phyloP scores from a whole-genome alignment of 148 eudicot genomes.

The Salicornia ramosissima region DNA sequence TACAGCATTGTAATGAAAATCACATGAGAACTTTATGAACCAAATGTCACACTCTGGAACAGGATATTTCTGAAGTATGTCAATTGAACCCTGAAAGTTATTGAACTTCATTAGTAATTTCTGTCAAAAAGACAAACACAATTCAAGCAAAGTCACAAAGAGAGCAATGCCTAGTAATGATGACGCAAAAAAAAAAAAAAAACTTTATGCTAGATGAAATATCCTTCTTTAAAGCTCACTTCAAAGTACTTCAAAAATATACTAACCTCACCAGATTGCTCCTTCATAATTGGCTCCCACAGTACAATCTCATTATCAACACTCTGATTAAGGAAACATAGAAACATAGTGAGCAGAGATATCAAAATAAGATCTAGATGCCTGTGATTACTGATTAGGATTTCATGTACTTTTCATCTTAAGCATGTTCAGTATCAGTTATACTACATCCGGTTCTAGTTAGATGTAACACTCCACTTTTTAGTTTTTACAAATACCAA shows the following conservation, averaged over 20 bases:
- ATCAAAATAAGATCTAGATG: too few species aligned
- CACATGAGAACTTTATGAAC: constrained; percentile 96
- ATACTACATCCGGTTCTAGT: background rate
- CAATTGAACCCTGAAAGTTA: constrained; percentile 65
- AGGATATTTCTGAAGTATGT: constrained; percentile 89
- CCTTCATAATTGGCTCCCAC: constrained; percentile 98
- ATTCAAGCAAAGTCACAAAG: background rate
- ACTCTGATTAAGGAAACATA: constrained; percentile 45
- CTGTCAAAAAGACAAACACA: background rate
- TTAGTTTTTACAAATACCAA: too few species aligned
- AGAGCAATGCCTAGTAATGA: background rate
- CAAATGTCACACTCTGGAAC: constrained; percentile 97
- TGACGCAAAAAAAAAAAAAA: background rate
- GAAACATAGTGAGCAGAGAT: background rate
- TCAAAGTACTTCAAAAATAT: background rate
- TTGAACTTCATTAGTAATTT: background rate
- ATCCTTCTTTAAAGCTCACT: background rate
- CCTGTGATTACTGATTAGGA: background rate
- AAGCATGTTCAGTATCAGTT: background rate
- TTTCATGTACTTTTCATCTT: background rate
- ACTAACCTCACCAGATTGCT: constrained; percentile 97
- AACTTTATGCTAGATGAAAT: too few species aligned
- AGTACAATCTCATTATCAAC: constrained; percentile 93
- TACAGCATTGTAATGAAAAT: constrained; percentile 71
- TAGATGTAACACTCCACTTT: too few species aligned